Evolutionary conservation across 441 rosid genomes (phyloP).

Genomic region (Hura crepitans): DNA sequence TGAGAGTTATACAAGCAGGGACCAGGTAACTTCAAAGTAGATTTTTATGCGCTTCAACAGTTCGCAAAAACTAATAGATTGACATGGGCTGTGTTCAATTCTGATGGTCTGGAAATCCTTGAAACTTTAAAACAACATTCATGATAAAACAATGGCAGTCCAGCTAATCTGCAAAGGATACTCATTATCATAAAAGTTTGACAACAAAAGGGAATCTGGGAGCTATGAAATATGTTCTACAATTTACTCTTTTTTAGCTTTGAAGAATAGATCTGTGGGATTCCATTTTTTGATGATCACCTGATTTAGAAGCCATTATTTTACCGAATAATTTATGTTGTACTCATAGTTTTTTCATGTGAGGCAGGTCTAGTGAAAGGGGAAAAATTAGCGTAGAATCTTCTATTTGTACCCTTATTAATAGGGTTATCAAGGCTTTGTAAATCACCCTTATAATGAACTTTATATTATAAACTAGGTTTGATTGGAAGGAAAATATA

Average conservation of each 20-base stretch:
- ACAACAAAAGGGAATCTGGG: background rate
- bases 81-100: background rate
- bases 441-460: background rate
- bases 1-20: constrained; percentile 99
- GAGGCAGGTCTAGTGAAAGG: background rate
- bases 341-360: too few species aligned
- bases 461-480: background rate
- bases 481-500: background rate
- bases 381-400: background rate
- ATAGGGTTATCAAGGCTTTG: background rate
- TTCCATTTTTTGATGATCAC: background rate
- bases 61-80: background rate
- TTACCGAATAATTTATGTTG: too few species aligned
- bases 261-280: background rate
- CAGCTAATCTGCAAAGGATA: background rate
- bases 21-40: constrained; percentile 58
- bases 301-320: background rate
- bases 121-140: background rate
- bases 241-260: background rate
- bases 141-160: background rate
- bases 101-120: background rate
- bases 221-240: background rate
- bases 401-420: background rate
- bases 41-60: background rate
- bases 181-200: background rate